A percentile compares a stretch with the other conserved stretches of the same genome.
Conservation (phyloP, 1,284 basidiomycete genomes). For the Takashimella tepidaria region DNA sequence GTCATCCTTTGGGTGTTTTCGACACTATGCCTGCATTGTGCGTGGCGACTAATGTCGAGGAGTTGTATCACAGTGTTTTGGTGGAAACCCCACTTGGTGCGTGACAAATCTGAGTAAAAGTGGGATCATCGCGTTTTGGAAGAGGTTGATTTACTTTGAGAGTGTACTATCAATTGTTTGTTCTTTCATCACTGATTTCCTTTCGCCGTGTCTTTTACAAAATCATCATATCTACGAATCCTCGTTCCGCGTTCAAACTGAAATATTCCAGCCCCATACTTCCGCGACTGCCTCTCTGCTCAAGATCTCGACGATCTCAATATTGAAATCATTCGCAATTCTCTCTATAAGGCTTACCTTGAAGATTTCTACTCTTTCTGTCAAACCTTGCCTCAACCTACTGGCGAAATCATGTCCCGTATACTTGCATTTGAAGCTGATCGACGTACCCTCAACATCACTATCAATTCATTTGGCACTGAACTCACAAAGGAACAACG, state of each 20-base stretch:
- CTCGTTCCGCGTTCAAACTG: neutral
- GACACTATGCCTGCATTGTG: conserved; percentile 99
- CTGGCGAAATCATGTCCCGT: conserved; percentile 79
- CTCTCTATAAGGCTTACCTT: conserved; percentile 98
- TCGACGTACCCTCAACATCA: conserved; percentile 94
- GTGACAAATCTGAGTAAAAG: too few relatives aligned
- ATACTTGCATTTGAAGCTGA: conserved; percentile 97
- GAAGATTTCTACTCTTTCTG: conserved; percentile 93
- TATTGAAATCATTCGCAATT: conserved; percentile 99
- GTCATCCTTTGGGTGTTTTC: conserved; percentile 94
- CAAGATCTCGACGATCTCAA: conserved; percentile 97
- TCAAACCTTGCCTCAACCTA: conserved; percentile 72
- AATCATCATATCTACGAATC: too few relatives aligned
- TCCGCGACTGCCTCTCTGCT: conserved; percentile 90
- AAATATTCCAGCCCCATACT: conserved; percentile 73
- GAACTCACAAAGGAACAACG: conserved; percentile 92
- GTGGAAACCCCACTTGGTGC: conserved; percentile 94
- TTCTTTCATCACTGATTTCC: neutral
- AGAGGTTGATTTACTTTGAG: too few relatives aligned
- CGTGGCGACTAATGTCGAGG: conserved; percentile 98
- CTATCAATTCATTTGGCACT: conserved; percentile 97
- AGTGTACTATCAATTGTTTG: neutral
- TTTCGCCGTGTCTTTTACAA: conserved; percentile 5
- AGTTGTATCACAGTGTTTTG: conserved; percentile 92
- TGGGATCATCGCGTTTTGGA: too few relatives aligned